Evolutionary conservation across 2,329 filamentous ascomycete species (phyloP).

Genomic region (Penicillium concentricum): DNA sequence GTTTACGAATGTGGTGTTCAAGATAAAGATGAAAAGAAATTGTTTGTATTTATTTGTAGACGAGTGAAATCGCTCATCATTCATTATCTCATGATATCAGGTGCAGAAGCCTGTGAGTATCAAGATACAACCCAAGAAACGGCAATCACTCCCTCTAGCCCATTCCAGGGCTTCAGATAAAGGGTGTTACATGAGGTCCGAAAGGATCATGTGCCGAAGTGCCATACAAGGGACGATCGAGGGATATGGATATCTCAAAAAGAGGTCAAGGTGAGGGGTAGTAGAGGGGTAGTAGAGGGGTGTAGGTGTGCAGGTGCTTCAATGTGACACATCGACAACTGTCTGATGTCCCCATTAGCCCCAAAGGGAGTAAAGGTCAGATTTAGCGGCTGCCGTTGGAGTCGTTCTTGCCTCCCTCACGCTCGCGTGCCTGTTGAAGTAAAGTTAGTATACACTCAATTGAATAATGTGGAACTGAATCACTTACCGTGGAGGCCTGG

Average conservation of each 20-base stretch:
- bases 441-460: constrained; percentile 6
- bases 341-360: background rate
- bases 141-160: background rate
- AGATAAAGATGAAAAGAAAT: background rate
- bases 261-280: constrained; percentile 1
- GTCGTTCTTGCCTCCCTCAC: constrained; percentile 32
- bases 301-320: background rate
- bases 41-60: constrained; percentile 14
- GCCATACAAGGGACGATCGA: constrained; percentile 3
- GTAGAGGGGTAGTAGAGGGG: background rate
- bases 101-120: constrained; percentile 23
- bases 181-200: background rate
- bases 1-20: background rate
- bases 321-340: background rate
- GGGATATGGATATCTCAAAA: constrained; percentile 5
- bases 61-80: constrained; percentile 16
- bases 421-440: constrained; percentile 28
- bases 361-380: background rate
- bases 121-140: constrained; percentile 17
- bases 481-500: constrained; percentile 60
- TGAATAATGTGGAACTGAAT: background rate
- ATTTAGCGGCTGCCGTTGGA: constrained; percentile 28
- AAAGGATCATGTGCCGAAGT: background rate
- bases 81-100: constrained; percentile 28
- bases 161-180: background rate